Base-by-base conservation (phyloP, 331 rosid species). In the Pyracantha coccinea region DNA sequence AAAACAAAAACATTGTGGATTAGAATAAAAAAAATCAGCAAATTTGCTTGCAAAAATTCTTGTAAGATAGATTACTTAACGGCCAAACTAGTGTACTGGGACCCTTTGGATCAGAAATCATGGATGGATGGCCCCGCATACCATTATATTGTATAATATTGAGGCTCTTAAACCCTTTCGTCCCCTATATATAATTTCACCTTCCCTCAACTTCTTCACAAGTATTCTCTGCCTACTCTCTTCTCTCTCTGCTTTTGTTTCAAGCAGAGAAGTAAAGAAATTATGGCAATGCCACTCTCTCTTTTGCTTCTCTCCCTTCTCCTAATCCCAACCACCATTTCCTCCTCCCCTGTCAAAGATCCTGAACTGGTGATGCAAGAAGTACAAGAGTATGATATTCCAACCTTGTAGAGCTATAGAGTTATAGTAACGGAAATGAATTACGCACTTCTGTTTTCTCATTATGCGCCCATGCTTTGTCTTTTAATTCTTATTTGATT, bases 311-410 rank as follows among this genome's bases (percentile, higher is more conserved):
- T 78, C 32, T 72, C 73, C 19, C 64, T 74, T 11, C 50, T 91
- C 61, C 82, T 87, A 24, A 33, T 55, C 54, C 84, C 88, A 28
- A 33, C 75, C 74, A 68, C 71, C 80, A 76, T 77, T 80, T 82
- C 63, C 72, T 93, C 97, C 27, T 86, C 91, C 44, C 86, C 89
- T 33, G 81, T 87, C 66, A 75, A 83, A 75, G 89, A 91, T 72
- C 92, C 96, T 35, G 88, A 88, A 31, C 44, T 78, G 19, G 86
- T 93, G 5, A 93, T 87, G 15, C 69, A 88, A 78, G 77, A 88
- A 80, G 97, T 91, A 68, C 89, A 82, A 65, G 80, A 79, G 98
- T 93, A 83, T 4, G 82, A 4, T n/a, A 50, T n/a, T 33, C 65
- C 16, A 61, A 33, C 33, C 31, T 17, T 19, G 23, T n/a, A 5